Evolutionary conservation across 768 basidiomycete genomes (phyloP).

Genomic region (Hygrophorus russula): DNA sequence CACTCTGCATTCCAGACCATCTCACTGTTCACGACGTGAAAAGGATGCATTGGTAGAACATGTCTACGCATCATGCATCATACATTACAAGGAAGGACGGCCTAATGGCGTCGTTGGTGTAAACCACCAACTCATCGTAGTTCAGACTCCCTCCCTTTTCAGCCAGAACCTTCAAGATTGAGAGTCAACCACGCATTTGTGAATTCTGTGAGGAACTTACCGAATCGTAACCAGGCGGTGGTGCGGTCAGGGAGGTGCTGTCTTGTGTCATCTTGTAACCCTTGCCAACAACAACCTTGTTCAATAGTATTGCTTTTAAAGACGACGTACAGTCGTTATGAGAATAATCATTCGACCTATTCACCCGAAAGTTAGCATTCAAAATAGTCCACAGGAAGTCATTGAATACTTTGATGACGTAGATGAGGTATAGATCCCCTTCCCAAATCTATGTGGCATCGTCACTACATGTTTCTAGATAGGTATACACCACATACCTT

Average conservation of each 20-base stretch:
- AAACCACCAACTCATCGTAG: slow-evolving; percentile 64
- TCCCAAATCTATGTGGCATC: slow-evolving; percentile 39
- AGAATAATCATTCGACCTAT: slow-evolving; percentile 61
- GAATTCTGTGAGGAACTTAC: slow-evolving; percentile 19
- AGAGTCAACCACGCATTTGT: neutral
- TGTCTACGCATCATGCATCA: slow-evolving; percentile 22
- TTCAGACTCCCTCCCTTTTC: slow-evolving; percentile 59
- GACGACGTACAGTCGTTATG: slow-evolving; percentile 41
- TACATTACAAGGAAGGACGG: slow-evolving; percentile 66
- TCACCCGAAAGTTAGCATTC: neutral
- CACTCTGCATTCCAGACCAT: too few species aligned
- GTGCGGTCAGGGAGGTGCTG: slow-evolving; percentile 39
- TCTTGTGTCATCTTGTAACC: slow-evolving; percentile 57
- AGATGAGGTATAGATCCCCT: slow-evolving; percentile 65
- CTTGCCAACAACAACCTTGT: slow-evolving; percentile 64
- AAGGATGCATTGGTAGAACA: neutral
- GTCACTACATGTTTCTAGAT: slow-evolving; percentile 3
- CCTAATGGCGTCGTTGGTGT: slow-evolving; percentile 58
- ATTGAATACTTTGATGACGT: slow-evolving; percentile 54
- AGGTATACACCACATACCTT: slow-evolving; percentile 25
- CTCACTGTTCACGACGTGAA: too few species aligned
- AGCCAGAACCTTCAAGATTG: slow-evolving; percentile 40
- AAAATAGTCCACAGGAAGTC: neutral
- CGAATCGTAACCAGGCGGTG: slow-evolving; percentile 57
- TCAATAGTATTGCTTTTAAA: slow-evolving; percentile 57